Evolutionary conservation across 2,329 filamentous ascomycete species (phyloP).

Genomic region (Trichoderma endophyticum): DNA sequence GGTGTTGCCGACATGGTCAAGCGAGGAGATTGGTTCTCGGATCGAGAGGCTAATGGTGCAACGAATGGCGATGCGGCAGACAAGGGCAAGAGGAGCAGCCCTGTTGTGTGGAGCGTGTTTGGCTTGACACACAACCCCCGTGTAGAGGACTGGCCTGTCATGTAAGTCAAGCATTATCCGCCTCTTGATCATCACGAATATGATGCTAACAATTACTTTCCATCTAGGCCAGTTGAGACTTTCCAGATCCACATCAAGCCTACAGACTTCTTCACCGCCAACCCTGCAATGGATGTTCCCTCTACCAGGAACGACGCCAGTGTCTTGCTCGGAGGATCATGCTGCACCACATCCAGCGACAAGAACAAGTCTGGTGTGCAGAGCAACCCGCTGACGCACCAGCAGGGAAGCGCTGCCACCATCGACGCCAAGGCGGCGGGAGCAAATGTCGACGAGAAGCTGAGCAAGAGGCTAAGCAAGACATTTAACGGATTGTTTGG

Average conservation of each 20-base stretch:
- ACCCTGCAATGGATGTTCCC: slow-evolving; percentile 47
- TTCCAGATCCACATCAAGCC: slow-evolving; percentile 43
- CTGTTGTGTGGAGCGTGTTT: slow-evolving; percentile 47
- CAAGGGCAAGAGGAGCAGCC: slow-evolving; percentile 29
- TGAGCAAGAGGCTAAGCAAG: slow-evolving; percentile 4
- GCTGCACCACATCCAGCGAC: slow-evolving; percentile 20
- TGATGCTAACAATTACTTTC: neutral
- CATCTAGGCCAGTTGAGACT: slow-evolving; percentile 45
- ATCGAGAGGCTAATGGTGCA: slow-evolving; percentile 19
- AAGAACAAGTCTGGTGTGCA: slow-evolving; percentile 26
- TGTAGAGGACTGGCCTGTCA: slow-evolving; percentile 50
- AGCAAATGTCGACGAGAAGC: slow-evolving; percentile 20
- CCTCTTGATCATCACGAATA: neutral
- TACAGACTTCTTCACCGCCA: slow-evolving; percentile 46
- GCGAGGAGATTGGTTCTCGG: slow-evolving; percentile 45
- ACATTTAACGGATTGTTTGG: neutral
- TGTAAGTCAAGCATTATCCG: slow-evolving; percentile 36
- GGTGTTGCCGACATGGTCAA: slow-evolving; percentile 47
- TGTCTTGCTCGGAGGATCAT: slow-evolving; percentile 38
- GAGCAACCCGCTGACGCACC: slow-evolving; percentile 30
- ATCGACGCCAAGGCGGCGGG: slow-evolving; percentile 24
- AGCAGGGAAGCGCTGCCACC: slow-evolving; percentile 28
- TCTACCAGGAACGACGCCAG: slow-evolving; percentile 37
- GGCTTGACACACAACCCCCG: slow-evolving; percentile 48
- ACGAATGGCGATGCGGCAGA: slow-evolving; percentile 2